Evolutionary conservation across 140 eudicot species (phyloP).

Genomic region (Oenanthe javanica): DNA sequence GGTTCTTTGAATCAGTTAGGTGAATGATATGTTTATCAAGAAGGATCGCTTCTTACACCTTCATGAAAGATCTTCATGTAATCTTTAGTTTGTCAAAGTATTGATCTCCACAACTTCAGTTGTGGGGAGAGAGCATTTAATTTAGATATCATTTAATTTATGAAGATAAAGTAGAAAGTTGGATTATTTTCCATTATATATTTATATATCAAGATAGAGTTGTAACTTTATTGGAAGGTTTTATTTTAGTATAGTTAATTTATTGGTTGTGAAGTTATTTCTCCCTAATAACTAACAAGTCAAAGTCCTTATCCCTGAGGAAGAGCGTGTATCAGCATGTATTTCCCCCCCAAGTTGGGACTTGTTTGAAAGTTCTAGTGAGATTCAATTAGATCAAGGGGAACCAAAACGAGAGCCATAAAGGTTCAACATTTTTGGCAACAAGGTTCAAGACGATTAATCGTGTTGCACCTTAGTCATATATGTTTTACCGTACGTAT

Average conservation of each 20-base stretch:
- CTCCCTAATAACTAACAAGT: background rate
- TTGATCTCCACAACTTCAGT: background rate
- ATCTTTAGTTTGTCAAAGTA: background rate
- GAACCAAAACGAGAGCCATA: background rate
- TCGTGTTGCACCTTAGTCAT: too few species aligned
- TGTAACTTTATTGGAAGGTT: background rate
- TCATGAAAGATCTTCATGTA: slow-evolving; percentile 9
- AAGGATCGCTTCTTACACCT: slow-evolving; percentile 1
- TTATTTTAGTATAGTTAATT: background rate
- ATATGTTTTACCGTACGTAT: background rate
- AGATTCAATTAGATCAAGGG: background rate
- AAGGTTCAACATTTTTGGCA: too few species aligned
- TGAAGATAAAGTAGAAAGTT: slow-evolving; percentile 1
- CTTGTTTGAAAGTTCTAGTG: background rate
- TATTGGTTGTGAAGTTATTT: background rate
- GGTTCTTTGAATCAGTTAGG: slow-evolving; percentile 13
- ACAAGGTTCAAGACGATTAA: too few species aligned
- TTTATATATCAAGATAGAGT: background rate
- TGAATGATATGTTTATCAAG: slow-evolving; percentile 9
- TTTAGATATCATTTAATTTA: background rate
- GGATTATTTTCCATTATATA: background rate
- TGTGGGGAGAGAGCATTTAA: slow-evolving; percentile 2
- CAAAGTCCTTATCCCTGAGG: background rate
- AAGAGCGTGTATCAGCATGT: background rate
- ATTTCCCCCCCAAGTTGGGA: background rate